These are phyloP conservation scores for Oenanthe sinensis DNA, from an alignment of 129 eudicot species.

Conservation along the genomic window DNA sequence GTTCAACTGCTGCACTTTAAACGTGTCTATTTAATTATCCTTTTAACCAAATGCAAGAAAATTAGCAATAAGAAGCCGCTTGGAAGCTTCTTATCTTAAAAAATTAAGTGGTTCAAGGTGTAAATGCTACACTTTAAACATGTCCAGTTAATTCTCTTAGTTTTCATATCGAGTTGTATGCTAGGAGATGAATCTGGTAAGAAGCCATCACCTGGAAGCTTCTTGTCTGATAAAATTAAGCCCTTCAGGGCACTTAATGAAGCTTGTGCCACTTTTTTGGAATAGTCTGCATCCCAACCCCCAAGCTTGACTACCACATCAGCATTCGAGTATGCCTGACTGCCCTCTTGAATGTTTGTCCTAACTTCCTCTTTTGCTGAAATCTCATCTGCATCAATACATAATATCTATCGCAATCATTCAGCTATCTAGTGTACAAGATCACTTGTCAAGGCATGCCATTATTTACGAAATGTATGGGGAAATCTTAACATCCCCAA, in stretches of 20 bases:
- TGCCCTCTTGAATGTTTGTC: constrained; percentile 39
- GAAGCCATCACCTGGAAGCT: constrained; percentile 61
- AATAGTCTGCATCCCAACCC: constrained; percentile 71
- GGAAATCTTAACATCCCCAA: background rate
- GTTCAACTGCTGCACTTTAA: background rate
- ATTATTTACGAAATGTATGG: background rate
- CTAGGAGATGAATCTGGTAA: background rate
- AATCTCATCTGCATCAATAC: constrained; percentile 52
- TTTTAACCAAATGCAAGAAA: background rate
- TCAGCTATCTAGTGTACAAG: background rate
- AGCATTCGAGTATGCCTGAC: constrained; percentile 68
- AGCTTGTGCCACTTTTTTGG: constrained; percentile 87
- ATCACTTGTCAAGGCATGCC: background rate
- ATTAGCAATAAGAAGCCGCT: background rate
- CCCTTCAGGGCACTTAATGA: constrained; percentile 83
- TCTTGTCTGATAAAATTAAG: constrained; percentile 63
- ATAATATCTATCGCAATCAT: background rate
- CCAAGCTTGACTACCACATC: constrained; percentile 92
- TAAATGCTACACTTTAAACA: background rate
- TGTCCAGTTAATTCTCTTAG: background rate
- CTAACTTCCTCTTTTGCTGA: constrained; percentile 83
- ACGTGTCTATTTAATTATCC: background rate
- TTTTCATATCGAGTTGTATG: background rate
- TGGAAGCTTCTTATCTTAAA: background rate
- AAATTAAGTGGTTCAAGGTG: background rate